Evolutionary conservation across 1,284 basidiomycete species (phyloP), one percentile per base, ranked within the genome.

Genomic region (Cystobasidium sp.): DNA sequence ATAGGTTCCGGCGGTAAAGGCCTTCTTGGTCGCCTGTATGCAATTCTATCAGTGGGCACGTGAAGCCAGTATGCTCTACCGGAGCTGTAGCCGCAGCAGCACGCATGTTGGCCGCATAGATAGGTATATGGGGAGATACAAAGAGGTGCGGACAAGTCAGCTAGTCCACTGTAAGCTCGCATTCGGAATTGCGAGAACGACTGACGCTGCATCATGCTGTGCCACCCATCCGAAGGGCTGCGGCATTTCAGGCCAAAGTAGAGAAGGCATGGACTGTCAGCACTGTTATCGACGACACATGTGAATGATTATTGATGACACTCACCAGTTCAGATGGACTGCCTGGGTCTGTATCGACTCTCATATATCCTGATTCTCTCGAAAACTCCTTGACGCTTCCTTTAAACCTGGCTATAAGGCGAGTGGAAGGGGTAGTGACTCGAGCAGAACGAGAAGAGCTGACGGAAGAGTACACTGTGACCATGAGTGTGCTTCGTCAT

Each of bases 291-390:
- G 9, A n/a, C 37, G 7, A 8, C n/a, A 62, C 53, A 56, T 10
- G 53, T 10, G 7, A 9, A 1, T 12, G 53, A 31, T 12, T 10
- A 20, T n/a, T n/a, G n/a, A n/a, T 12, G 9, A 18, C n/a, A 56
- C 53, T 56, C 56, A 59, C 56, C 8, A 59, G 56, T 31, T 59
- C 56, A 18, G 56, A 43, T 10, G 56, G 56, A 39, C 56, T 59
- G 14, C 56, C 56, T 9, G 56, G 56, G 14, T 41, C 31, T 41
- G 39, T 12, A 5, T 59, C 56, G 56, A 41, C 43, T 59, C 56
- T 31, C 56, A 59, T 59, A n/a, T n/a, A n/a, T n/a, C n/a, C n/a
- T n/a, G n/a, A n/a, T n/a, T n/a, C n/a, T n/a, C n/a, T n/a, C n/a
- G n/a, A n/a, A n/a, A n/a, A n/a, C n/a, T n/a, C n/a, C n/a, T n/a